Conservation (phyloP, 768 basidiomycete genomes). For the Suillus discolor region DNA sequence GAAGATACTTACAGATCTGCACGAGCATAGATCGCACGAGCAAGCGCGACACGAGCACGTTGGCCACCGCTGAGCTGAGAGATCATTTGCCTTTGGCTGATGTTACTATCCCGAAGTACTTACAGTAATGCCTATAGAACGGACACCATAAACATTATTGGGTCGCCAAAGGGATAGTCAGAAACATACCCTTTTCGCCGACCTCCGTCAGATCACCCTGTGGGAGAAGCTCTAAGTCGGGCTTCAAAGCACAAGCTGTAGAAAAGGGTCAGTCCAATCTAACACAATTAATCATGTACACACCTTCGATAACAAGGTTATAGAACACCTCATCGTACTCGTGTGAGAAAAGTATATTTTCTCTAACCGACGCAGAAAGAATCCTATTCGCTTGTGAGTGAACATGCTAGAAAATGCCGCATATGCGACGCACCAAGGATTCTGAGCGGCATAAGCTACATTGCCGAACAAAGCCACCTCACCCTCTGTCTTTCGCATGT, state of each 20-base stretch:
- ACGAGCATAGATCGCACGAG: constrained; percentile 88
- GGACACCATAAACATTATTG: neutral
- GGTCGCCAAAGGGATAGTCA: neutral
- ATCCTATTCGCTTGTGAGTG: constrained; percentile 51
- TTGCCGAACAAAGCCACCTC: constrained; percentile 67
- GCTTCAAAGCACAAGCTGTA: constrained; percentile 80
- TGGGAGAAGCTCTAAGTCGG: constrained; percentile 77
- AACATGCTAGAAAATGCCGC: neutral
- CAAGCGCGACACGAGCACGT: constrained; percentile 80
- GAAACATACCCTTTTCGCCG: constrained; percentile 71
- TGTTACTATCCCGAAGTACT: constrained; percentile 19
- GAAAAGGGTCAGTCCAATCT: neutral
- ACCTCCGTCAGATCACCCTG: constrained; percentile 86
- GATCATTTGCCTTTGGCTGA: constrained; percentile 18
- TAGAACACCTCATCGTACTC: constrained; percentile 87
- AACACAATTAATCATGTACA: neutral
- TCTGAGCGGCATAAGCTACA: constrained; percentile 84
- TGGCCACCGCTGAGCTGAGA: constrained; percentile 79
- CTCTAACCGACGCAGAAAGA: constrained; percentile 80
- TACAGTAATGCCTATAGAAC: constrained; percentile 56
- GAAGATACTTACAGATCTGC: constrained; percentile 71
- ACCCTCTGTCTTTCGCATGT: constrained; percentile 81
- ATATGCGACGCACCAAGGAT: constrained; percentile 65
- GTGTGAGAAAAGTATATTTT: constrained; percentile 93
- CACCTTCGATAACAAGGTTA: constrained; percentile 78